Base-by-base conservation (phyloP, 228 moss, liverwort and hornwort species). In the Sphagnum magellanicum region DNA sequence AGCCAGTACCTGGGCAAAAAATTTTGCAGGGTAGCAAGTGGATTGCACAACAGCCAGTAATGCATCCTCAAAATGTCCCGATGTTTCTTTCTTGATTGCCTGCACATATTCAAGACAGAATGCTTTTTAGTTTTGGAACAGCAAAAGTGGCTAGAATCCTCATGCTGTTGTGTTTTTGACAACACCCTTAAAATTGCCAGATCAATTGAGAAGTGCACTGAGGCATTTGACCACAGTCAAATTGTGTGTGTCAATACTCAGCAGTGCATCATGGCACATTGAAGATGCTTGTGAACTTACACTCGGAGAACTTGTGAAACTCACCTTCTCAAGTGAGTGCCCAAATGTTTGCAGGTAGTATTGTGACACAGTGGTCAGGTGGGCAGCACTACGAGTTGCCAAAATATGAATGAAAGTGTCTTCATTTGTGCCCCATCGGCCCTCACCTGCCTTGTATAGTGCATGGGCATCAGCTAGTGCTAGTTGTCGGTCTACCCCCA, bases 81-180 rank as follows among this genome's bases (percentile, higher is more conserved):
- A 86, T 0, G 86, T 86, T 51, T 86, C 86, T 61, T 52, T 86
- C 74, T 73, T 86, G 6, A 86, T 63, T 17, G 86, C 82, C 86
- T 86, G 82, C 70, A 85, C 51, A 76, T 12, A 55, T 8, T 12
- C 55, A 4, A 12, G 55, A 55, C 55, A 55, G 12, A 55, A 8
- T 55, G 12, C 3, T 12, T 12, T 55, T 12, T 55, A 55, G 9
- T 8, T 8, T 8, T 55, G 55, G 55, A 55, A 55, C 55, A 8
- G 12, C 55, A 55, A 8, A 55, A 1, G 0, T 55, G 55, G 12
- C 9, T 55, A 55, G 12, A 8, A 55, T 8, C 55, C 12, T 32
- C 32, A 32, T 3, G 32, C 1, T 55, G 12, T 55, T 8, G 1
- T 55, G 55, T 55, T 55, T 12, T 8, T 0, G 4, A 12, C 9